Evolutionary conservation across 495 filamentous ascomycete species (phyloP), one percentile per base, ranked within the genome.

Genomic region (Trichoderma virens): DNA sequence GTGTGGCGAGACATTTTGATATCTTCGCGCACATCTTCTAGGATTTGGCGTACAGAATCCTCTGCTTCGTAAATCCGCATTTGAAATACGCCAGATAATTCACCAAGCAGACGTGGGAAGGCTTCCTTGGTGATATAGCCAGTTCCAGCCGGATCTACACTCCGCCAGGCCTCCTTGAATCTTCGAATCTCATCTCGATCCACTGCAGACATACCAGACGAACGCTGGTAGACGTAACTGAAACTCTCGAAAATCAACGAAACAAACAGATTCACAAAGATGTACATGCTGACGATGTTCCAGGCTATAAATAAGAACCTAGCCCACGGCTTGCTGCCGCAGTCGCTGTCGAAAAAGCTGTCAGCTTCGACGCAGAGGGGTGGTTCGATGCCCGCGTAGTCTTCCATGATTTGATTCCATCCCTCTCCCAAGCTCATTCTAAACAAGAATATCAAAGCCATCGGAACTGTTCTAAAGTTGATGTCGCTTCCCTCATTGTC

Each of bases 251-350:
- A 99, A 68, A 99, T 99, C 69, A 99, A 85, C 45, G 94, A 99
- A 64, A 98, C 92, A 73, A 99, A 99, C 76, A 99, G 81, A 71
- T 90, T 96, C 69, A 98, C 93, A 69, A 99, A 99, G 74, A 99
- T 94, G 76, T 98, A 99, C 94, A 99, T 98, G 88, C 93, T 97
- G 72, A 98, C 83, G 69, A 99, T 91, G 78, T 99, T 99, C 94
- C 94, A 99, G 13, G 89, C 83, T 65, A 97, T 91, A 79, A 99
- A 98, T 35, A 99, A 79, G 54, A 83, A 82, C 38, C 90, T 83
- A 18, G 94, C 92, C 90, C 94, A 98, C 51, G 85, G 82, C 28
- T 83, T 82, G 73, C 94, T 93, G 38, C 94, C 94, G 70, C 94
- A 99, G 78, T 98, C 95, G 69, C 90, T 90, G n/a, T 90, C 75